Evolutionary conservation across 2,329 filamentous ascomycete species (phyloP), one percentile per base, ranked within the genome.

Genomic region (Curvularia sp.): DNA sequence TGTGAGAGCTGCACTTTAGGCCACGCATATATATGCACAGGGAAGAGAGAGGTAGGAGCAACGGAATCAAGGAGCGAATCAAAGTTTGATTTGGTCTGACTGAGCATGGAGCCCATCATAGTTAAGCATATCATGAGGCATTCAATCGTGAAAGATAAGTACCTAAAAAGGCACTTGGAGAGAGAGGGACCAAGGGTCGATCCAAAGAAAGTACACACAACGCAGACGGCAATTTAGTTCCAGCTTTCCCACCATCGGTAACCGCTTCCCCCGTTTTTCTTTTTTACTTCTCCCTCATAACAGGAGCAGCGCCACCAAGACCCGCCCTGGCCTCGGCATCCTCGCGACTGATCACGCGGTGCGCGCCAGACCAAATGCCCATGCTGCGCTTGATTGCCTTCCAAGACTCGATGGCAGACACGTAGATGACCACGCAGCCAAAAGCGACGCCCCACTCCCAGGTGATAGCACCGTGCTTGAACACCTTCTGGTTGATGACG

Each of bases 381-480:
- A 71, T 61, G 5, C 73, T 51, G 4, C 80, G 71, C 69, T 81
- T 81, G 28, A 79, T 61, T 41, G 78, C 79, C 66, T 82, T 82
- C 79, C 79, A 82, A 36, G 63, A 73, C 67, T 82, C 79, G 15
- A 81, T 78, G 0, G 75, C 72, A 9, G 71, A 68, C 1, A 81
- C 63, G 57, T 81, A 81, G 2, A 77, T 67, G 1, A 78, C 73
- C 8, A 80, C 67, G 19, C 74, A 77, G 13, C 70, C 78, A 50
- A 79, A 74, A 15, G 78, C 75, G 21, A 82, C 67, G 15, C 77
- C 79, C 80, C 80, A 82, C 62, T 82, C 80, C 80, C 79, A 81
- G 1, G 69, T 74, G 53, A 82, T 75, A 1, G 68, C 63, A 12
- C 68, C 65, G 53, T 82, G 80, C 54, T 80, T 79, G 72, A 82